Conservation (phyloP, 768 basidiomycete genomes). For the Leccinum variicolor region DNA sequence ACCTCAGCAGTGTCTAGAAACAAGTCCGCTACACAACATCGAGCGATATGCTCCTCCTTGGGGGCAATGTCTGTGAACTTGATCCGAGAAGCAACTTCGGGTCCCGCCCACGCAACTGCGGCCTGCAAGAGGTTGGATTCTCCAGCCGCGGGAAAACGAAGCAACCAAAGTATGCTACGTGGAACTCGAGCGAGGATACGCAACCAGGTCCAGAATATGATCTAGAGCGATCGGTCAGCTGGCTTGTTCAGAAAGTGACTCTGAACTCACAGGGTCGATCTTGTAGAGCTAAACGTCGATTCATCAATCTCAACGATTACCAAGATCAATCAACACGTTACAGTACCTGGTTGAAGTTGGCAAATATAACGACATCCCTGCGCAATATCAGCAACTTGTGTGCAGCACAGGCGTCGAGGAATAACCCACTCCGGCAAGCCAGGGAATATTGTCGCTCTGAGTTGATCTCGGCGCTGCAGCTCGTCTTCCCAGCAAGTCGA, state of each 20-base stretch:
- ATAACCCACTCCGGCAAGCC: conserved; percentile 38
- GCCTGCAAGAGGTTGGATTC: conserved; percentile 42
- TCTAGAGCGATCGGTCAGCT: conserved; percentile 21
- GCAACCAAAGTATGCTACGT: conserved; percentile 49
- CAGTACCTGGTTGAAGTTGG: conserved; percentile 51
- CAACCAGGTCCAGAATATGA: conserved; percentile 48
- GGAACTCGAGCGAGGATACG: conserved; percentile 42
- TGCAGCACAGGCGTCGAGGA: neutral
- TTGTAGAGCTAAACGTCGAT: conserved; percentile 40
- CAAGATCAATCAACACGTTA: conserved; percentile 5
- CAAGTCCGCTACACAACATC: conserved; percentile 46
- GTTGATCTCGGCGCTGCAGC: conserved; percentile 33
- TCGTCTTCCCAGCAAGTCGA: conserved; percentile 38
- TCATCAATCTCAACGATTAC: conserved; percentile 5
- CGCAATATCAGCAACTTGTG: neutral
- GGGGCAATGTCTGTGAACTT: conserved; percentile 47
- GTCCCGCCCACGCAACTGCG: conserved; percentile 43
- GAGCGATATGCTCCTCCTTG: conserved; percentile 44
- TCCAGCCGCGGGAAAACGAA: conserved; percentile 48
- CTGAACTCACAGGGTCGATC: conserved; percentile 35
- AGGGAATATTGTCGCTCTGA: conserved; percentile 41
- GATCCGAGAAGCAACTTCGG: conserved; percentile 43
- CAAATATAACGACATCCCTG: conserved; percentile 46
- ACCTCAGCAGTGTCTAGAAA: conserved; percentile 54
- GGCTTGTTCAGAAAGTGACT: neutral